phyloP scores from a whole-genome alignment of 345 rosid species.

The Pistacia integerrima region DNA sequence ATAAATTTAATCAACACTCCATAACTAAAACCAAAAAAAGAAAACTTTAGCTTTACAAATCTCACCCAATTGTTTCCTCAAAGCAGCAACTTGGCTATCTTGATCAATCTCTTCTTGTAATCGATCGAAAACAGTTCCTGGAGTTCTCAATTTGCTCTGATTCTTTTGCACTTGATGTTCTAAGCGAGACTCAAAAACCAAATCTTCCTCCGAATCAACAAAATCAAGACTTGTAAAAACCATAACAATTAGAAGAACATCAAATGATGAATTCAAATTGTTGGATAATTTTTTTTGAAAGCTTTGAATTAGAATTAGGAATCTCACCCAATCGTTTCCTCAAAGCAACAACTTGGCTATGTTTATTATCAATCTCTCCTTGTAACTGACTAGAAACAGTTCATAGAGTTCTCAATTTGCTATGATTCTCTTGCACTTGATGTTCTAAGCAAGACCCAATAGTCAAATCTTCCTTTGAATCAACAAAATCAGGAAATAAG shows the following conservation, averaged over 20 bases:
- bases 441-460: constrained; percentile 85
- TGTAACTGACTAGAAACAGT: constrained; percentile 75
- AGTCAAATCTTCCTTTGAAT: constrained; percentile 31
- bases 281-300: constrained; percentile 55
- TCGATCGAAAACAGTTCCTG: no score
- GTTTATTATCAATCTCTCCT: constrained; percentile 61
- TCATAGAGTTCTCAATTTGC: constrained; percentile 80
- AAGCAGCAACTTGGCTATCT: no score
- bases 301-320: constrained; percentile 51
- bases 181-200: no score
- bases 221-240: constrained; percentile 36
- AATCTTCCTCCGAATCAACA: no score
- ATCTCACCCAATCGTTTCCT: constrained; percentile 59
- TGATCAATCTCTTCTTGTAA: no score
- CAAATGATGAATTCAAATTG: constrained; percentile 46
- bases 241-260: constrained; percentile 58
- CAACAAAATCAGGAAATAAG: constrained; percentile 57
- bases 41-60: no score
- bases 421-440: constrained; percentile 26
- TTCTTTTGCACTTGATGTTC: no score
- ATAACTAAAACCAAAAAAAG: no score
- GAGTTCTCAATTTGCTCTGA: no score
- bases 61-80: no score
- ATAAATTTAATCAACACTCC: no score
- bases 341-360: no score